phyloP scores from a whole-genome alignment of 2,329 filamentous ascomycete genomes.

The Aspergillus viridinutans region DNA sequence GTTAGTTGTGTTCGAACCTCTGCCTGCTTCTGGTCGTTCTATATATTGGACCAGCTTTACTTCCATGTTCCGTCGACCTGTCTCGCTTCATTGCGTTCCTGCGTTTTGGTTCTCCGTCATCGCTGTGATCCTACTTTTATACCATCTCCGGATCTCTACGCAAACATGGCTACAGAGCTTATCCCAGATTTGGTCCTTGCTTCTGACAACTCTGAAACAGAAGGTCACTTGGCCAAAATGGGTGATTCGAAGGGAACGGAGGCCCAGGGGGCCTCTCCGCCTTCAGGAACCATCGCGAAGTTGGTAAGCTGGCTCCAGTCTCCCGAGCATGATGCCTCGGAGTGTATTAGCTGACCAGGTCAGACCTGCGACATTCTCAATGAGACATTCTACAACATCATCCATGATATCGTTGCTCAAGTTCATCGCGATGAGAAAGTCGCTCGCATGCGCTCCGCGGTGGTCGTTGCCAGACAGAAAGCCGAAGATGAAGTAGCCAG shows the following conservation, averaged over 20 bases:
- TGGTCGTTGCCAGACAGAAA: constrained; percentile 40
- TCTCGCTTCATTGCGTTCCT: neutral
- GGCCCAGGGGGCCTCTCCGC: constrained; percentile 24
- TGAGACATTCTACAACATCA: constrained; percentile 56
- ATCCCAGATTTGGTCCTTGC: neutral
- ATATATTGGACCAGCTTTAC: neutral
- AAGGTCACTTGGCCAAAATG: constrained; percentile 22
- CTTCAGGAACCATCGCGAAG: constrained; percentile 38
- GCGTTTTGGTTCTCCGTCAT: neutral
- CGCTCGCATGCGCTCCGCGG: constrained; percentile 53
- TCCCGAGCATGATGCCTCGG: constrained; percentile 3
- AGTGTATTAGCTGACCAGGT: constrained; percentile 11
- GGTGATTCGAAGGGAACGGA: constrained; percentile 27
- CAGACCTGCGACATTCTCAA: constrained; percentile 50
- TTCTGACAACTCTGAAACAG: neutral
- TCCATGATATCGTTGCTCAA: constrained; percentile 56
- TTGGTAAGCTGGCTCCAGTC: constrained; percentile 28
- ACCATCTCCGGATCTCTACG: neutral
- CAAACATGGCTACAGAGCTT: neutral
- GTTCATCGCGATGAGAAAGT: constrained; percentile 59
- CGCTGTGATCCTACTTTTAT: neutral
- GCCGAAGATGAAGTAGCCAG: constrained; percentile 38
- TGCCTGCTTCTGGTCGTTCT: neutral
- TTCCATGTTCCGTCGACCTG: neutral
- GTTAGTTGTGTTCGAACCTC: neutral